Percentiles rank a stretch among this genome's conserved stretches.
Conservation (phyloP, 495 filamentous ascomycete species). For the Pyrenula aspistea region DNA sequence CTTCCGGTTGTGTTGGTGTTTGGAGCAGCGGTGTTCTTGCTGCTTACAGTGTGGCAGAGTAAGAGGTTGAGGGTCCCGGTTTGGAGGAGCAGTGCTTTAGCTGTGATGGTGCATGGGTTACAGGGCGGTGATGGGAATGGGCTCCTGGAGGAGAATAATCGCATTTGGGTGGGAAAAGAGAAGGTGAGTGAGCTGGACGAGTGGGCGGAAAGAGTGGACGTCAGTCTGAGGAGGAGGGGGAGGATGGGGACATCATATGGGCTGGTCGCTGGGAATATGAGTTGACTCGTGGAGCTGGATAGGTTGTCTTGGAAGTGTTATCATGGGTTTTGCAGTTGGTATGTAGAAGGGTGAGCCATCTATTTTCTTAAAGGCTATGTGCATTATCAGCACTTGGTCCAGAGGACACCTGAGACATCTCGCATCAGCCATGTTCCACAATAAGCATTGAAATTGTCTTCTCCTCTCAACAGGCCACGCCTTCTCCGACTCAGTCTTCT, state of each 20-base stretch:
- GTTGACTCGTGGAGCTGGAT: no score
- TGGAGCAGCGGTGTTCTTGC: constrained; percentile 18
- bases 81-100: constrained; percentile 1
- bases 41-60: constrained; percentile 20
- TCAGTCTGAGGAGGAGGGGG: background rate
- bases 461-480: no score
- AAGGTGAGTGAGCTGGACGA: background rate
- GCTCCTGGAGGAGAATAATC: background rate
- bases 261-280: background rate
- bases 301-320: no score
- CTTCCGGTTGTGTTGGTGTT: constrained; percentile 19
- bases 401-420: no score
- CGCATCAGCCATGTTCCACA: no score
- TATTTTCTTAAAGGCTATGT: no score
- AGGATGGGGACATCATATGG: background rate
- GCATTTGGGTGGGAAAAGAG: background rate
- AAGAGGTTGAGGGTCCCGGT: constrained; percentile 19
- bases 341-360: no score
- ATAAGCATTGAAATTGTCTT: no score
- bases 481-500: no score
- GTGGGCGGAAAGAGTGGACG: background rate
- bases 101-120: background rate
- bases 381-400: no score
- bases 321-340: no score
- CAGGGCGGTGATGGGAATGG: background rate